phyloP scores from a whole-genome alignment of 768 basidiomycete genomes.

The Gloeostereum incarnatum region DNA sequence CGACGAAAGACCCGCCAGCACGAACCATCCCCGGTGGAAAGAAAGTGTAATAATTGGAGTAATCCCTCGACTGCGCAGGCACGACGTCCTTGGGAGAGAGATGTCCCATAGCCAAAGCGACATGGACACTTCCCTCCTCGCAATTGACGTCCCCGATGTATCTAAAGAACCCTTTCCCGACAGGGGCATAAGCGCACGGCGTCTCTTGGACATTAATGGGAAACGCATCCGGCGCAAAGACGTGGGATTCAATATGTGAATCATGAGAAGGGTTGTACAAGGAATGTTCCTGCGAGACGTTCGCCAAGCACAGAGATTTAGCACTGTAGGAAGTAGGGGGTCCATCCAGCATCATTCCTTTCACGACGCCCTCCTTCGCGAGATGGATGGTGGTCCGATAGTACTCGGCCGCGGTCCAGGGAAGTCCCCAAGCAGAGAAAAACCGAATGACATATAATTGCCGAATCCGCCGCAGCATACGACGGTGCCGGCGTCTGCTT shows the following conservation, averaged over 20 bases:
- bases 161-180: slow-evolving; percentile 10
- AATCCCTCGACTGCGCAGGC: too few species aligned
- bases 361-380: slow-evolving; percentile 5
- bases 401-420: slow-evolving; percentile 16
- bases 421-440: slow-evolving; percentile 11
- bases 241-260: slow-evolving; percentile 13
- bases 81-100: slow-evolving; percentile 3
- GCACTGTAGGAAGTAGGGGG: slow-evolving; percentile 11
- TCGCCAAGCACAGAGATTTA: slow-evolving; percentile 13
- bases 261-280: slow-evolving; percentile 13
- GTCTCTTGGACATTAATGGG: slow-evolving; percentile 9
- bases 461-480: slow-evolving; percentile 14
- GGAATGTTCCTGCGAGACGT: slow-evolving; percentile 7
- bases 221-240: slow-evolving; percentile 9
- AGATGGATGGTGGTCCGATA: slow-evolving; percentile 14
- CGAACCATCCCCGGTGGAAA: too few species aligned
- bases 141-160: slow-evolving; percentile 12
- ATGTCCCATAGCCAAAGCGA: slow-evolving; percentile 8
- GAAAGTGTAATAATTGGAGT: too few species aligned
- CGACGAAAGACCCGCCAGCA: too few species aligned
- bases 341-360: slow-evolving; percentile 3
- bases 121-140: slow-evolving; percentile 7
- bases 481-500: slow-evolving; percentile 14
- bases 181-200: slow-evolving; percentile 8
- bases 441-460: slow-evolving; percentile 4